A percentile compares a stretch with the other conserved stretches of the same genome.
phyloP scores from a whole-genome alignment of 148 eudicot genomes.

The Fagopyrum tataricum region DNA sequence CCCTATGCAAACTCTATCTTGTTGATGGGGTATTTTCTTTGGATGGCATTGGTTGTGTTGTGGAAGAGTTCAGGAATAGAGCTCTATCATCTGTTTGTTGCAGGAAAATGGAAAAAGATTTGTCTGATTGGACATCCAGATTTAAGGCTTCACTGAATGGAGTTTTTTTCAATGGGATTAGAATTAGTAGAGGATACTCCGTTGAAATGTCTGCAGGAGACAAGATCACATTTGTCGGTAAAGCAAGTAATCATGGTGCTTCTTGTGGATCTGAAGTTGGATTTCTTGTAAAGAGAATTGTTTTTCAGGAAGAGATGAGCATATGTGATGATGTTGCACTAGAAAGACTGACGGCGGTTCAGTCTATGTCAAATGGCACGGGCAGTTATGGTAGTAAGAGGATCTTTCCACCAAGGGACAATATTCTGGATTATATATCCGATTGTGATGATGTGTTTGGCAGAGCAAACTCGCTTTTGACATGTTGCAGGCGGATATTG shows the following conservation, averaged over 20 bases:
- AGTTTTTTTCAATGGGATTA: conserved; percentile 65
- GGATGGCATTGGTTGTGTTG: conserved; percentile 23
- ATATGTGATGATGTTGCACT: conserved; percentile 15
- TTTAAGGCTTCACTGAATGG: conserved; percentile 65
- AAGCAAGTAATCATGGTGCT: conserved; percentile 21
- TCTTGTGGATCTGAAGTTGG: conserved; percentile 41
- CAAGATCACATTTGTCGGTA: conserved; percentile 54
- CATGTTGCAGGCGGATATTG: conserved; percentile 46
- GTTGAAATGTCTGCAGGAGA: conserved; percentile 61
- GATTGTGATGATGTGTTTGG: conserved; percentile 26
- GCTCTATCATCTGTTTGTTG: conserved; percentile 10
- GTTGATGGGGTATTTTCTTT: conserved; percentile 44
- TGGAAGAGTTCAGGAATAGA: conserved; percentile 27
- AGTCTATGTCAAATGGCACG: conserved; percentile 23
- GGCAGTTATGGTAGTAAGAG: conserved; percentile 25
- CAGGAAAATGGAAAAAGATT: conserved; percentile 1
- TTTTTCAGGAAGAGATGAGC: conserved; percentile 41
- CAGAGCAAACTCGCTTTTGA: conserved; percentile 36
- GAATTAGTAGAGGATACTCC: conserved; percentile 34
- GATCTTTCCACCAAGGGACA: conserved; percentile 18
- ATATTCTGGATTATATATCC: conserved; percentile 18
- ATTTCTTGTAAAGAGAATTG: conserved; percentile 51
- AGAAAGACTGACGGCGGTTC: conserved; percentile 18
- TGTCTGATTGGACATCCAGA: conserved; percentile 20
- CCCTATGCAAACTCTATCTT: conserved; percentile 38